Conservation (phyloP, 2,329 filamentous ascomycete genomes). For the Phaeosphaeria sp. region DNA sequence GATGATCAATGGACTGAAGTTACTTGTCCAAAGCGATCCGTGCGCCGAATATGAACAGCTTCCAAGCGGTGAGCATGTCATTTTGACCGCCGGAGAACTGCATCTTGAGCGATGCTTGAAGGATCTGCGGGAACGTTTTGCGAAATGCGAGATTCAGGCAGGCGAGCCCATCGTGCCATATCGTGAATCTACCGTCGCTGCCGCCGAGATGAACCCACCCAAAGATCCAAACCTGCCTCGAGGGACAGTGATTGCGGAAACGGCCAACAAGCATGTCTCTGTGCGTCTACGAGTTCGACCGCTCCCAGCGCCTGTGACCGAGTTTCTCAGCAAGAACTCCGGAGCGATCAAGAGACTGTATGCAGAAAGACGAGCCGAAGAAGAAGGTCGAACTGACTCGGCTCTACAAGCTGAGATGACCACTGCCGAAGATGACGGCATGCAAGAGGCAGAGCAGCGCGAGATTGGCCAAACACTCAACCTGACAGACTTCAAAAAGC, state of each 20-base stretch:
- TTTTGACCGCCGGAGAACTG: conserved; percentile 90
- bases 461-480: conserved; percentile 69
- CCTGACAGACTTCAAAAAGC: conserved; percentile 75
- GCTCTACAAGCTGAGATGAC: conserved; percentile 50
- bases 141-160: conserved; percentile 91
- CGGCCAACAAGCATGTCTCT: conserved; percentile 84
- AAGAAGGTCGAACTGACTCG: conserved; percentile 36
- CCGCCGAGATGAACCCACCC: conserved; percentile 89
- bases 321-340: conserved; percentile 83
- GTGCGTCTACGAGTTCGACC: conserved; percentile 80
- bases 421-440: conserved; percentile 57
- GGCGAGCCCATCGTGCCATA: conserved; percentile 96
- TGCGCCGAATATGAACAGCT: conserved; percentile 96
- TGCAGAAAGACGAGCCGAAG: conserved; percentile 67
- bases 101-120: conserved; percentile 94
- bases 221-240: conserved; percentile 85
- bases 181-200: conserved; percentile 86
- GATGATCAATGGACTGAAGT: conserved; percentile 86
- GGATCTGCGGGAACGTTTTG: conserved; percentile 90
- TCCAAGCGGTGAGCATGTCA: conserved; percentile 90
- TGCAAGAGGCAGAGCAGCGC: conserved; percentile 60
- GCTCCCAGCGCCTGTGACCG: conserved; percentile 77
- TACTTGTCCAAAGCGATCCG: conserved; percentile 93
- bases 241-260: conserved; percentile 77
- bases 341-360: conserved; percentile 81